phyloP scores from a whole-genome alignment of 345 rosid genomes.

The Camelina neglecta region DNA sequence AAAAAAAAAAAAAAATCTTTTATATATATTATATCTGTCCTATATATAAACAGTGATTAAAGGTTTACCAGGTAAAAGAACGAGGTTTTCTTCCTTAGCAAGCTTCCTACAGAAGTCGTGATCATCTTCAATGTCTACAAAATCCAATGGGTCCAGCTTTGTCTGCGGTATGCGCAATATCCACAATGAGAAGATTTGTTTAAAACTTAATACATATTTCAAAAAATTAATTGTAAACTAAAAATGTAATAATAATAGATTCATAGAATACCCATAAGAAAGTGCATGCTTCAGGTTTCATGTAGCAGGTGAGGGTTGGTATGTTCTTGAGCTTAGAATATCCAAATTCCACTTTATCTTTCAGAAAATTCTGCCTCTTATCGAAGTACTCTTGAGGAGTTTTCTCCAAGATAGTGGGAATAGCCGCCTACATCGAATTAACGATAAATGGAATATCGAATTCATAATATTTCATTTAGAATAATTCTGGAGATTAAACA shows the following conservation, averaged over 20 bases:
- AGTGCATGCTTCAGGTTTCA: conserved; percentile 69
- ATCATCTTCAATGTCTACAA: conserved; percentile 36
- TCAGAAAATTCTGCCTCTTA: conserved; percentile 42
- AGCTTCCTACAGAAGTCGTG: conserved; percentile 38
- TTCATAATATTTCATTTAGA: no score
- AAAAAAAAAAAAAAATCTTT: background rate
- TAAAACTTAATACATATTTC: background rate
- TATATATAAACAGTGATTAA: conserved; percentile 10
- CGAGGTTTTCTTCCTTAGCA: conserved; percentile 41
- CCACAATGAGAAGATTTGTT: background rate
- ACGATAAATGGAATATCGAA: no score
- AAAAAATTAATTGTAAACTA: background rate
- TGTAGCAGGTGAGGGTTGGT: conserved; percentile 59
- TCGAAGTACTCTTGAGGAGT: conserved; percentile 63
- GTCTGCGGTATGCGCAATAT: background rate
- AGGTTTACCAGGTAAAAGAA: conserved; percentile 28
- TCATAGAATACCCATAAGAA: conserved; percentile 57
- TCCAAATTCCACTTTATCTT: conserved; percentile 51
- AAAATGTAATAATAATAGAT: background rate
- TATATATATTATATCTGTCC: background rate
- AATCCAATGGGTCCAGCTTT: conserved; percentile 4
- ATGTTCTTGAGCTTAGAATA: conserved; percentile 53
- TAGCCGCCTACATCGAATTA: conserved; percentile 51
- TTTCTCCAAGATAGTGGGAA: conserved; percentile 62
- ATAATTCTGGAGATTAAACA: no score